Evolutionary conservation across 495 filamentous ascomycete genomes (phyloP), one percentile per base, ranked within the genome.

Genomic region (Neurospora discreta): DNA sequence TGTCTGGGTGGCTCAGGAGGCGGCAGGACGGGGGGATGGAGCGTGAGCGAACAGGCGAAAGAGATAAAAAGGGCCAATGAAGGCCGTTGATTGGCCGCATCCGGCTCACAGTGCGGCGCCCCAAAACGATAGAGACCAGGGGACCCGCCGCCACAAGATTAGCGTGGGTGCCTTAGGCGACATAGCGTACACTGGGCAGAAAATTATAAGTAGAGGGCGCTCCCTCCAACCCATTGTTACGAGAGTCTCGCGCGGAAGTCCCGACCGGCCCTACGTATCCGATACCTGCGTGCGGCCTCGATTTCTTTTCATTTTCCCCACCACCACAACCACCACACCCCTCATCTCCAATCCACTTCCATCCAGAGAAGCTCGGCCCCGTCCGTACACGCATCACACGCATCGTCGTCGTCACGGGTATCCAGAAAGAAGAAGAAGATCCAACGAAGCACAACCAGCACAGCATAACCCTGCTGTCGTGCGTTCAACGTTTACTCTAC

Each of bases 181-280:
- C 67, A 39, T 16, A 46, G 68, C 44, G 69, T 60, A 68, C n/a
- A 70, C 70, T 46, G 65, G 60, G 68, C 67, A 16, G 75, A 83
- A 82, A 83, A 84, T 80, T 85, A 85, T 85, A 85, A 85, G 78
- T 79, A 82, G 78, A 68, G 52, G 72, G 72, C 77, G 79, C 80
- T 80, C 82, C 84, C 84, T 79, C 82, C 82, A 78, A 75, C 78
- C 75, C 76, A 67, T 77, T 78, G 78, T 81, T 84, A 80, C 77
- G 78, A 79, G 79, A 77, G 73, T 80, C 79, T 79, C 78, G 80
- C 79, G 80, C 78, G 83, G 82, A 85, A 82, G 80, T 79, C 79
- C 82, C 81, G 82, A 84, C 82, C 82, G 83, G 81, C 80, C 79
- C 77, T 82, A 78, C 79, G 78, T 80, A 79, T 74, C 74, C 78